Base-by-base conservation (phyloP, 257 asterid genomes). In the Ilex asprella region DNA sequence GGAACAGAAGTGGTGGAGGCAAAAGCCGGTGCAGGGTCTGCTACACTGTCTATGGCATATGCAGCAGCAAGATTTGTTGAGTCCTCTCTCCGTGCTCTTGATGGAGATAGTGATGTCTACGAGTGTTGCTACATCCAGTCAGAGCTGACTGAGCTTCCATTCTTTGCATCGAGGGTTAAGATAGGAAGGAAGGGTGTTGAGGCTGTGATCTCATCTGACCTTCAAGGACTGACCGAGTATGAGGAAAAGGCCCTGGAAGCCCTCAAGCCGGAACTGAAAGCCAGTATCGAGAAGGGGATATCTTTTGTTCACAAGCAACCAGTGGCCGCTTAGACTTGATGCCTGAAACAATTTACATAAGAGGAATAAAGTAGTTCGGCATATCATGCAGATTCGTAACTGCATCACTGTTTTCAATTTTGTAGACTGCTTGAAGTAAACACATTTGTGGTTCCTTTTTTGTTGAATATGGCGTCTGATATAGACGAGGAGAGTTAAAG, bases 1-100 rank as follows among this genome's bases (percentile, higher is more conserved):
- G 97, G 97, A 55, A 86, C 97, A 2, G 97, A 89, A 71, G 97
- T 89, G 31, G 97, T 89, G 1, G 97, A 89, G 73, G 97, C 97
- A 8, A 89, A 89, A 71, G 97, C 97, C 15, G 94, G 95, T 50
- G 95, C 95, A 10, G 97, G 97, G 39, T 86, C 97, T 15, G 95
- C 97, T 53, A 89, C 97, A 31, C 95, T 86, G 50, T 89, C 91
- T n/a, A 86, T 89, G 95, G 95, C 95, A 4, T 89, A 89, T 56
- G 94, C 95, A 11, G 96, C 96, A 0, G 96, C 96, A 15, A 68
- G 95, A 59, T 89, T 89, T 57, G 94, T 86, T 10, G 95, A 89
- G 82, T 89, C 95, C 7, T 86, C 97, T 2, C 89, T 88, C 54
- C 88, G 95, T 14, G 96, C 95, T 13, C 90, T 88, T 60, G 96